Evolutionary conservation across 495 filamentous ascomycete species (phyloP).

Genomic region (Aspergillus asperescens): DNA sequence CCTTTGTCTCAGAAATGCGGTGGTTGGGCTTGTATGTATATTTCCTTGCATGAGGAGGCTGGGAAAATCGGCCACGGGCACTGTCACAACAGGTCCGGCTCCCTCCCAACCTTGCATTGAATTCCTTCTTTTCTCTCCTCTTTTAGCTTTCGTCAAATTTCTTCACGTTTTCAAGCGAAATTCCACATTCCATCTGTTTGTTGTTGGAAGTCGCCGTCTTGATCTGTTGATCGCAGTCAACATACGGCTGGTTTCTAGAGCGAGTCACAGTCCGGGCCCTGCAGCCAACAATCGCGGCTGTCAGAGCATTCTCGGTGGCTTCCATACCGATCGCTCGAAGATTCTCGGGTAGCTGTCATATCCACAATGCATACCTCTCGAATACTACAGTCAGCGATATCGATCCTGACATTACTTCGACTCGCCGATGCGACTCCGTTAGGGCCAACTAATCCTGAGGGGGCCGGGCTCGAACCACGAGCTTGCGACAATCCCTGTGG

Average conservation of each 20-base stretch:
- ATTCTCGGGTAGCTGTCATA: background rate
- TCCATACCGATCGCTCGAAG: background rate
- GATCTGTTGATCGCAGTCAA: slow-evolving; percentile 4
- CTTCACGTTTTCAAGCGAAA: background rate
- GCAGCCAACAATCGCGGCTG: slow-evolving; percentile 8
- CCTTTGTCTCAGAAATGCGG: slow-evolving; percentile 31
- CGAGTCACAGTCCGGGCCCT: slow-evolving; percentile 7
- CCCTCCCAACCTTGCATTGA: slow-evolving; percentile 1
- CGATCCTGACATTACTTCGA: slow-evolving; percentile 27
- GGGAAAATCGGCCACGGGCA: slow-evolving; percentile 16
- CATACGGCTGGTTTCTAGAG: background rate
- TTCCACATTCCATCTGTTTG: slow-evolving; percentile 10
- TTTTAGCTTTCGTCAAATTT: background rate
- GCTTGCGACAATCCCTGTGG: slow-evolving; percentile 64
- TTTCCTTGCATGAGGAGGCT: slow-evolving; percentile 29
- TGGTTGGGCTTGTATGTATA: slow-evolving; percentile 37
- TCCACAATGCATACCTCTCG: slow-evolving; percentile 30
- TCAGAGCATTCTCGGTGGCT: background rate
- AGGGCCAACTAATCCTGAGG: slow-evolving; percentile 12
- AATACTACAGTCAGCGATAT: slow-evolving; percentile 24
- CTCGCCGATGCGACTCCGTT: slow-evolving; percentile 37
- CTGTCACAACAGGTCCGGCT: background rate
- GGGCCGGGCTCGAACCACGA: slow-evolving; percentile 34
- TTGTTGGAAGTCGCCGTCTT: background rate
- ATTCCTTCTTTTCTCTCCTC: slow-evolving; percentile 1